Percentiles rank a stretch among this genome's conserved stretches.
These are phyloP conservation scores for Solanum sejunctum DNA, from an alignment of 257 asterid species.

Conservation along the genomic window DNA sequence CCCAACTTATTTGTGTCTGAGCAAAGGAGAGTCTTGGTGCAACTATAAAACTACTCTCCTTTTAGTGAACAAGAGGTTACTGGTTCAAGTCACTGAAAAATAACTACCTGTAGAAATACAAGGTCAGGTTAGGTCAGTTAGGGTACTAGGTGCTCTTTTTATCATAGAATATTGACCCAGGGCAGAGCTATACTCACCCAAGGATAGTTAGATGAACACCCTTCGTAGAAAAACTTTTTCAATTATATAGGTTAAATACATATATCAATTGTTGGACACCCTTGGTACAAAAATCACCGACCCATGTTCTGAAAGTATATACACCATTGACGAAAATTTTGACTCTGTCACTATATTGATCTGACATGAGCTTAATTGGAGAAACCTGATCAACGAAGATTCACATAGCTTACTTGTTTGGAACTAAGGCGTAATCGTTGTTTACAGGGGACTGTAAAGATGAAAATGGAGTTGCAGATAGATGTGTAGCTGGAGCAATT, in stretches of 20 bases:
- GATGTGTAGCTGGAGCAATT: conserved; percentile 90
- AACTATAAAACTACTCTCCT: not conserved
- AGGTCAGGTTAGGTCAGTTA: not conserved
- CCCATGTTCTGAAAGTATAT: too few species aligned
- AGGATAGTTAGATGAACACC: too few species aligned
- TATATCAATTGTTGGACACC: too few species aligned
- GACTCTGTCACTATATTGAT: too few species aligned
- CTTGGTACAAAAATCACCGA: too few species aligned
- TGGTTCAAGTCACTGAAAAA: not conserved
- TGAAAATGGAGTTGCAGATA: conserved; percentile 46
- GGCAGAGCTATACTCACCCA: too few species aligned
- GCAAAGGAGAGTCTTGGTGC: too few species aligned
- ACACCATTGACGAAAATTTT: too few species aligned
- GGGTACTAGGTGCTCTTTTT: not conserved
- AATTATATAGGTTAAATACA: too few species aligned
- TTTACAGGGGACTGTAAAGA: conserved; percentile 80
- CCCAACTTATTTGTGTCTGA: not conserved
- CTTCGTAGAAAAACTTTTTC: too few species aligned
- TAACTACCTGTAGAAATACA: not conserved
- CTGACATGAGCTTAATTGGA: too few species aligned
- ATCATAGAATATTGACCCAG: not conserved
- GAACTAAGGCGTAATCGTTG: not conserved
- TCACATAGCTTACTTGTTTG: not conserved
- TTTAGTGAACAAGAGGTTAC: not conserved
- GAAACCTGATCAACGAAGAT: not conserved